A percentile compares a stretch with the other conserved stretches of the same genome.
Conservation (phyloP, 129 eudicot genomes). For the Ambrosia trifida region DNA sequence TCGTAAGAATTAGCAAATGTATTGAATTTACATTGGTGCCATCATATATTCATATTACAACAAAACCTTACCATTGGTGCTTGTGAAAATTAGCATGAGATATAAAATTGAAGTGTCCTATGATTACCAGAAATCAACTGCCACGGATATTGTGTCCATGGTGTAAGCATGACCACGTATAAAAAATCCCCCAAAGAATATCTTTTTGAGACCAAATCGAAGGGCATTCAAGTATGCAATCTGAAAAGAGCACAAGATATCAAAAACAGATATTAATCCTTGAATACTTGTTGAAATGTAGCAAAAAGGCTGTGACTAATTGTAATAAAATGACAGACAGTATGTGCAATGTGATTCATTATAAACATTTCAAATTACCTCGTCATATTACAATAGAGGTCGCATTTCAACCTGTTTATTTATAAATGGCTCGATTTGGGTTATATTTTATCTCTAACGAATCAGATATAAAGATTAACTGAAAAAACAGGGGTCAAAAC, state of each 20-base stretch:
- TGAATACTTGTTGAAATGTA: conserved; percentile 6
- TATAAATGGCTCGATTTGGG: neutral
- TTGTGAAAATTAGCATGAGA: conserved; percentile 9
- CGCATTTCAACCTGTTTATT: neutral
- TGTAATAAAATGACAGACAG: neutral
- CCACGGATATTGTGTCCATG: conserved; percentile 97
- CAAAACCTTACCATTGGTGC: neutral
- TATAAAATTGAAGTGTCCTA: conserved; percentile 1
- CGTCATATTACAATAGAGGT: neutral
- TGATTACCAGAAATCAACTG: conserved; percentile 84
- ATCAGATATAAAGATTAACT: neutral
- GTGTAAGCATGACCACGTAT: conserved; percentile 92
- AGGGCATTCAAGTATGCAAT: conserved; percentile 92
- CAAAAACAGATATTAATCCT: neutral
- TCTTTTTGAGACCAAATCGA: conserved; percentile 82
- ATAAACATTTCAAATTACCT: conserved; percentile 20
- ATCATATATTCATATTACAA: too few species aligned
- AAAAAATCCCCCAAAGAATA: conserved; percentile 93
- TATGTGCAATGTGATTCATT: neutral
- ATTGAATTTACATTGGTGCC: too few species aligned
- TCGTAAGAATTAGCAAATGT: neutral
- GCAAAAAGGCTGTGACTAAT: neutral
- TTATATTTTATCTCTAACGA: neutral
- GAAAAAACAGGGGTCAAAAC: neutral
- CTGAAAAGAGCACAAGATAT: conserved; percentile 39